Evolutionary conservation across 176 grass and related monocot species (phyloP).

Genomic region (Phoenix dactylifera): DNA sequence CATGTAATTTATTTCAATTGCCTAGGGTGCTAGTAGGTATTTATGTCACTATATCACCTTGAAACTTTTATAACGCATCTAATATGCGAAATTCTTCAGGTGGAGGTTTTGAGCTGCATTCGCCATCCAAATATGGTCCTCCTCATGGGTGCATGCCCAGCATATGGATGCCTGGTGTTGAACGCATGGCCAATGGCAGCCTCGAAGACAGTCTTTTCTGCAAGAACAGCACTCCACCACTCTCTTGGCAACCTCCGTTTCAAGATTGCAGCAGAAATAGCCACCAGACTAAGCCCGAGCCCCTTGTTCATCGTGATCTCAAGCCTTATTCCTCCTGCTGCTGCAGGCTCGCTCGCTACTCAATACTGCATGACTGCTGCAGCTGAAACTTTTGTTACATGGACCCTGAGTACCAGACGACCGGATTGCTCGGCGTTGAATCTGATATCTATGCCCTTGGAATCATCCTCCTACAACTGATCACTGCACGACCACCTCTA

Average conservation of each 20-base stretch:
- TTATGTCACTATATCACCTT: too few species aligned
- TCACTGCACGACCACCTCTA: background rate
- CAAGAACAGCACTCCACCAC: background rate
- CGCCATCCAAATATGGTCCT: conserved; percentile 16
- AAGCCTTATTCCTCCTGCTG: conserved; percentile 7
- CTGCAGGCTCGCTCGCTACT: background rate
- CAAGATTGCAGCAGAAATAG: conserved; percentile 5
- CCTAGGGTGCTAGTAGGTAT: too few species aligned
- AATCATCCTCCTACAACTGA: conserved; percentile 9
- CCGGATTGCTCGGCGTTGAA: conserved; percentile 10
- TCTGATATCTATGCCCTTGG: conserved; percentile 14
- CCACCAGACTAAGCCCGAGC: conserved; percentile 13
- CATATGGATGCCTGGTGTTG: conserved; percentile 8
- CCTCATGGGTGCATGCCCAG: conserved; percentile 3
- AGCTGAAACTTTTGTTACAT: conserved; percentile 12
- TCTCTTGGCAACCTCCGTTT: conserved; percentile 11
- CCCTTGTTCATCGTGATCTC: conserved; percentile 15
- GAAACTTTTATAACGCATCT: too few species aligned
- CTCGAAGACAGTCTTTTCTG: background rate
- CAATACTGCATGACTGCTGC: conserved; percentile 12
- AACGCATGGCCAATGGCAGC: conserved; percentile 13
- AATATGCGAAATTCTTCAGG: background rate
- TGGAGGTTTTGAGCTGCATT: conserved; percentile 6
- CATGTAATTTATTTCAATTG: too few species aligned
- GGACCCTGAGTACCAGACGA: conserved; percentile 14